These are phyloP conservation scores for Nannizzia gypsea DNA, from an alignment of 2,329 filamentous ascomycete genomes.

Conservation along the genomic window DNA sequence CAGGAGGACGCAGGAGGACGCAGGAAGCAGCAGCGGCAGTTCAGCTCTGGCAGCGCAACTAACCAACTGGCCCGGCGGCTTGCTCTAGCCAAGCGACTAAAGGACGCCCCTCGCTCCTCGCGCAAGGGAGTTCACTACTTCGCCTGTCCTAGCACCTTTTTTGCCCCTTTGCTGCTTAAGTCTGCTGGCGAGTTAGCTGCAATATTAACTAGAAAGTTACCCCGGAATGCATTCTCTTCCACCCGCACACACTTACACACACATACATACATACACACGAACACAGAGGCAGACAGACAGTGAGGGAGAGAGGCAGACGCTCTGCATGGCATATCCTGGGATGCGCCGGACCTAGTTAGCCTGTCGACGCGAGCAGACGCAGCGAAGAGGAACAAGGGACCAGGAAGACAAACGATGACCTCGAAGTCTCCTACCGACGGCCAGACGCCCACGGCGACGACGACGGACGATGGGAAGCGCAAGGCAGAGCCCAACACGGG, in stretches of 20 bases:
- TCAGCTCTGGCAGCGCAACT: background rate
- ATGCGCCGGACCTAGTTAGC: background rate
- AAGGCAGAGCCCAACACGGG: conserved; percentile 33
- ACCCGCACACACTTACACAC: no score
- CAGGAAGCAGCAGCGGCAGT: no score
- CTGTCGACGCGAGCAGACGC: background rate
- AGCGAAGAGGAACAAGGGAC: background rate
- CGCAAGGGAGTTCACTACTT: no score
- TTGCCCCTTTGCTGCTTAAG: background rate
- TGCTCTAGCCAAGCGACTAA: background rate
- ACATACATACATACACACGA: no score
- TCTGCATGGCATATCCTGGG: background rate
- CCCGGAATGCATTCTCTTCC: background rate
- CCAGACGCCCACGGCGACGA: background rate
- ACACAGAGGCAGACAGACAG: no score
- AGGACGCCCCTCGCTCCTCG: background rate
- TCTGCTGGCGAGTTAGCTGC: background rate
- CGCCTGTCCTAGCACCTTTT: background rate
- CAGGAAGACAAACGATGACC: background rate
- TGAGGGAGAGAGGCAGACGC: background rate
- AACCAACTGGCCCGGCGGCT: background rate
- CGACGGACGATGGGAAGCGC: conserved; percentile 22
- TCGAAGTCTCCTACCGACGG: conserved; percentile 1
- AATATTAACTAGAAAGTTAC: background rate
- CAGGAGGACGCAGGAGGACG: no score